Evolutionary conservation across 345 rosid genomes (phyloP).

Genomic region (Kandelia obovata): DNA sequence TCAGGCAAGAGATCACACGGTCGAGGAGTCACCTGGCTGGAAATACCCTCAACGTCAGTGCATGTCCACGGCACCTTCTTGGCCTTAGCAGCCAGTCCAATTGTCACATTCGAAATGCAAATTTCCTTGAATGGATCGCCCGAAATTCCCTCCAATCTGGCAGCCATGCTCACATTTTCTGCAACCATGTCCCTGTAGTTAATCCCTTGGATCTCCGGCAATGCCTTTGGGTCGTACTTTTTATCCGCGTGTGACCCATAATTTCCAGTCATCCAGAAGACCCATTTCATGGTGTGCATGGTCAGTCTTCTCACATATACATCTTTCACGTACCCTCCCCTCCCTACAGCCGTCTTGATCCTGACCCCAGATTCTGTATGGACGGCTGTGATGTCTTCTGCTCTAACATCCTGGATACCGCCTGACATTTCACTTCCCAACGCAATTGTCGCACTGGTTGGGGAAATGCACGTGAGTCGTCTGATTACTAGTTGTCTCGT

Average conservation of each 20-base stretch:
- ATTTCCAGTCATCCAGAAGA: conserved; percentile 72
- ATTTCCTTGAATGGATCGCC: conserved; percentile 61
- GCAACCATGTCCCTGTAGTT: conserved; percentile 65
- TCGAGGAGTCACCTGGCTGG: conserved; percentile 50
- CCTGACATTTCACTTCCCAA: conserved; percentile 84
- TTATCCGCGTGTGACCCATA: conserved; percentile 64
- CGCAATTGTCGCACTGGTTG: conserved; percentile 71
- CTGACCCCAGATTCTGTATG: conserved; percentile 72
- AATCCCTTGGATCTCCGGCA: conserved; percentile 52
- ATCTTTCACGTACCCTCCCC: conserved; percentile 67
- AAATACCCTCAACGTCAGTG: conserved; percentile 48
- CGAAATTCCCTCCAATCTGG: conserved; percentile 57
- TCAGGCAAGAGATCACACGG: conserved; percentile 51
- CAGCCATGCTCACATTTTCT: conserved; percentile 62
- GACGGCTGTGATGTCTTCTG: conserved; percentile 68
- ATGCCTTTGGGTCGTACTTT: conserved; percentile 68
- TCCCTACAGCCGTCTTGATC: conserved; percentile 70
- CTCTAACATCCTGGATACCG: conserved; percentile 70
- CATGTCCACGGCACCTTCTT: conserved; percentile 74
- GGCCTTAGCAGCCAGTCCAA: conserved; percentile 48
- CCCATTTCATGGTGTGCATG: conserved; percentile 81
- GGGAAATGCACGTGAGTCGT: conserved; percentile 68
- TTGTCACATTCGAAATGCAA: conserved; percentile 65
- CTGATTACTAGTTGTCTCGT: conserved; percentile 57
- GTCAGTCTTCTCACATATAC: conserved; percentile 52